Evolutionary conservation across 108 stramenopile species (phyloP), one percentile per base, ranked within the genome.

Genomic region (Discostella pseudostelligera): DNA sequence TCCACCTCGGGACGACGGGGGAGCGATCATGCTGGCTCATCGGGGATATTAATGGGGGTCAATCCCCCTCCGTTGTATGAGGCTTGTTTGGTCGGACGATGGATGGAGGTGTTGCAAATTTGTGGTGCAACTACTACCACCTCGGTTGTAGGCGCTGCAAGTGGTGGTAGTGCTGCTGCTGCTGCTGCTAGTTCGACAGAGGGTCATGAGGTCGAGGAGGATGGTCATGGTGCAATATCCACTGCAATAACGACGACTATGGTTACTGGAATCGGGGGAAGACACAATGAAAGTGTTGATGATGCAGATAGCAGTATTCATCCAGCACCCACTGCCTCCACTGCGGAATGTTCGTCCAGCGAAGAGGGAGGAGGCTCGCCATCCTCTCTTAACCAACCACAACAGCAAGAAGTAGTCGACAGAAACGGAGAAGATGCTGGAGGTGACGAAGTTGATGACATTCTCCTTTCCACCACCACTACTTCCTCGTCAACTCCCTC

Each of bases 41-140:
- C 68, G 8, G 67, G 67, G 1, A 62, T 63, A 59, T 55, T 68
- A 20, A 82, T 79, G 77, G 81, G 77, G 13, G 39, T 44, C 58
- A 70, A 82, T 39, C 67, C 77, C 20, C 81, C 81, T 4, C 72
- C 73, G 12, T 35, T 82, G 5, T 82, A 82, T 36, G 81, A 82
- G 19, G 70, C 76, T 0, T 77, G 76, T 57, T 59, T 82, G 19
- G 62, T 82, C 0, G 81, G 81, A 50, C 43, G 73, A 13, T 82
- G 81, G 81, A 72, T 69, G 24, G 48, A 62, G 2, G 59, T 75
- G 3, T 28, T 82, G 21, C 11, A 39, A 28, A 76, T 76, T 25
- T 76, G 75, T 47, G 56, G 55, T 39, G 58, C 40, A 14, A 8
- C 28, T 10, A 12, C 56, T 44, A 17, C 32, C 39, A 36, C n/a